Evolutionary conservation across 2,329 filamentous ascomycete genomes (phyloP), one percentile per base, ranked within the genome.

Genomic region (Penicillium sp.): DNA sequence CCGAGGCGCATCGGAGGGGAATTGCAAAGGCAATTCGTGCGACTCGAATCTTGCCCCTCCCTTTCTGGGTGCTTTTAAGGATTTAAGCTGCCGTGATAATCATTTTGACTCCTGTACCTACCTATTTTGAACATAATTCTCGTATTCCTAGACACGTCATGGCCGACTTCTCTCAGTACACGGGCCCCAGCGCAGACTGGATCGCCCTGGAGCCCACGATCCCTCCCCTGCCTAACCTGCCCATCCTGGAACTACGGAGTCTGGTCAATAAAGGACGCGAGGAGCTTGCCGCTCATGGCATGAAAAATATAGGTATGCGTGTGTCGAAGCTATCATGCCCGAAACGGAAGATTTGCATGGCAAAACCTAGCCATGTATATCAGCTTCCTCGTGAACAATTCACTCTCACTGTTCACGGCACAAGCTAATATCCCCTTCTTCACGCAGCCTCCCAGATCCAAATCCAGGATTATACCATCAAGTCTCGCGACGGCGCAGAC

Each of bases 171-270:
- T 75, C 79, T 0, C 57, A 70, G 58, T 83, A 81, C 58, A 77
- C 75, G 22, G 71, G 69, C 1, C 72, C 76, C 5, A 79, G 76
- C 57, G 69, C 74, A 2, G 81, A 82, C 67, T 83, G 81, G 82
- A 60, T 76, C 2, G 77, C 73, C 0, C 63, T 81, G 0, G 75
- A 78, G 57, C 65, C 68, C 5, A 69, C 63, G 1, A 65, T 78
- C n/a, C 70, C 73, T 4, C 31, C 69, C 3, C n/a, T 63, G 2
- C 66, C 71, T 2, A 41, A 67, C 3, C 58, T 73, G 25, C 56
- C 66, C 8, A 7, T 68, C 4, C 59, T 68, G 2, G 63, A 76
- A 50, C 34, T 70, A 22, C 73, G 67, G 55, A 49, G 54, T 8
- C 43, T 63, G 3, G 56, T 63, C 22, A 80, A 80, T 51, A 69